phyloP scores from a whole-genome alignment of 2,329 filamentous ascomycete species.

The Aspergillus unguis region DNA sequence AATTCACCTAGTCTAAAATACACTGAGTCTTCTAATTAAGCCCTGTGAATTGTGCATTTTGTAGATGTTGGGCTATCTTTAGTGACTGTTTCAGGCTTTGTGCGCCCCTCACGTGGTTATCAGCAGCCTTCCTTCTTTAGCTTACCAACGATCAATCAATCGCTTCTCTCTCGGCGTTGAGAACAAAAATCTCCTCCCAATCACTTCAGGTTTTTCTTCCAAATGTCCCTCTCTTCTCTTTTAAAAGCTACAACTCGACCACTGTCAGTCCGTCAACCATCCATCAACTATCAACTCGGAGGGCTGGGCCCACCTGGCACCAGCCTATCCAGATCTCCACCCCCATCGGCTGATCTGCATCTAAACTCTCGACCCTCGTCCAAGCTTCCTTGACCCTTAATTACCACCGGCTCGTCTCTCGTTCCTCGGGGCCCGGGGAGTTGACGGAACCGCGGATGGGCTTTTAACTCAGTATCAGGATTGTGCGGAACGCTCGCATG shows the following conservation, averaged over 20 bases:
- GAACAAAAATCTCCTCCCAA: not conserved
- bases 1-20: too few relatives aligned
- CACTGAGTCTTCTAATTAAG: too few relatives aligned
- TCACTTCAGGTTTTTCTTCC: not conserved
- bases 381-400: too few relatives aligned
- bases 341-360: constrained; percentile 3
- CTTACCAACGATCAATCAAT: too few relatives aligned
- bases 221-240: not conserved
- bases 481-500: not conserved
- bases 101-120: constrained; percentile 4
- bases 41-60: not conserved
- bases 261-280: not conserved
- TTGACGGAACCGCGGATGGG: not conserved
- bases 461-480: not conserved
- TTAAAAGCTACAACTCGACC: not conserved
- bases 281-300: not conserved
- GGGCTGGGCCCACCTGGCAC: constrained; percentile 1
- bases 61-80: not conserved
- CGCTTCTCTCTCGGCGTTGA: not conserved
- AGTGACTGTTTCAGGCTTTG: not conserved
- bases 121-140: too few relatives aligned
- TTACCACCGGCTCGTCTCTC: not conserved
- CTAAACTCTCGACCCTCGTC: not conserved
- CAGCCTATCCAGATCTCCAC: constrained; percentile 1
- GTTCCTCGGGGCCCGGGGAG: too few relatives aligned